These are phyloP conservation scores for Claviceps paspali DNA, from an alignment of 2,329 filamentous ascomycete species.

Conservation along the genomic window DNA sequence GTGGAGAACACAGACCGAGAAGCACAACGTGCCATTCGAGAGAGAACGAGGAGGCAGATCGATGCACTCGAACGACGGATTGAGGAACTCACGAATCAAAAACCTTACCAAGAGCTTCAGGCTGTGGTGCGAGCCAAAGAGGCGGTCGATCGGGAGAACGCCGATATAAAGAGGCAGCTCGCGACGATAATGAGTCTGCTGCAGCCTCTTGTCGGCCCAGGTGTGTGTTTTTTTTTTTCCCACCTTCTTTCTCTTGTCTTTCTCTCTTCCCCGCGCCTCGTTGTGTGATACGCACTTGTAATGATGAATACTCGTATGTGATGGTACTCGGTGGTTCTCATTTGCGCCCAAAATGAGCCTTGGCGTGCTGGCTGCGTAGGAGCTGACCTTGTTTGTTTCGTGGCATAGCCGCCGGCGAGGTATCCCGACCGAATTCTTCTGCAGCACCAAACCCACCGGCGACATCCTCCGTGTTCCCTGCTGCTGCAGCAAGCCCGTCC, in stretches of 20 bases:
- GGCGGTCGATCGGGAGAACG: slow-evolving; percentile 62
- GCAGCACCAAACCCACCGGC: background rate
- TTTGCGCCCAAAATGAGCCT: too few relatives aligned
- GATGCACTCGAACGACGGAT: slow-evolving; percentile 59
- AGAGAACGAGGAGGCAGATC: slow-evolving; percentile 69
- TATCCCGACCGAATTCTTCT: too few relatives aligned
- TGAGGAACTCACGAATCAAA: slow-evolving; percentile 59
- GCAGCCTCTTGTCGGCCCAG: slow-evolving; percentile 36
- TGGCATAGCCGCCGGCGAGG: background rate
- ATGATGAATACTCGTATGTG: too few relatives aligned
- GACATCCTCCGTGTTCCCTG: background rate
- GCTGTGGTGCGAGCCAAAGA: slow-evolving; percentile 61
- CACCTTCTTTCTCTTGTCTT: background rate
- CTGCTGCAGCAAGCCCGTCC: background rate
- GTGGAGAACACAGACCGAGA: slow-evolving; percentile 53
- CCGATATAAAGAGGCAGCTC: slow-evolving; percentile 57
- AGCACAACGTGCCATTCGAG: slow-evolving; percentile 70
- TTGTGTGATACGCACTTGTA: too few relatives aligned
- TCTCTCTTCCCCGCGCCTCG: background rate
- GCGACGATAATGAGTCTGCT: slow-evolving; percentile 49
- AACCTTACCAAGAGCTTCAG: slow-evolving; percentile 75
- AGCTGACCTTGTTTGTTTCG: too few relatives aligned
- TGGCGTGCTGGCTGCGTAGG: too few relatives aligned
- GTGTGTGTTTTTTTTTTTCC: slow-evolving; percentile 11
- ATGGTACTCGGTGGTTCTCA: too few relatives aligned